These are phyloP conservation scores for Mycogone perniciosa DNA, from an alignment of 2,329 filamentous ascomycete species.

Conservation along the genomic window DNA sequence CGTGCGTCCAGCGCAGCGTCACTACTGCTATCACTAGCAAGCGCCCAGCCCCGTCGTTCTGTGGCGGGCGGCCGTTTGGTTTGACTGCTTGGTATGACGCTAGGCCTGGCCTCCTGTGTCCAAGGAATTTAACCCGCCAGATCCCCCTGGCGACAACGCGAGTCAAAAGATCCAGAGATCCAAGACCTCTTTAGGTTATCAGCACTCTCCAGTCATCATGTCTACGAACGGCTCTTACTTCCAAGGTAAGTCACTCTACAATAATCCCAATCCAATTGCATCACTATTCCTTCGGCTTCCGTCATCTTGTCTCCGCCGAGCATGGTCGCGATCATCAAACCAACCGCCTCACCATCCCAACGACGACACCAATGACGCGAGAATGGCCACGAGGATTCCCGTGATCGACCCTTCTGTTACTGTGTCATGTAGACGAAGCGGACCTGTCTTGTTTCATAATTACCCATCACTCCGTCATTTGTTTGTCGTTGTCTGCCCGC, in stretches of 20 bases:
- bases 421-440: constrained; percentile 27
- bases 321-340: too few species aligned
- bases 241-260: constrained; percentile 6
- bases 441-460: constrained; percentile 20
- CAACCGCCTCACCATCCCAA: too few species aligned
- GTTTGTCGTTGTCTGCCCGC: constrained; percentile 4
- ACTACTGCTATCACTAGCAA: not conserved
- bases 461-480: constrained; percentile 11
- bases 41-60: too few species aligned
- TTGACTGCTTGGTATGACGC: constrained; percentile 25
- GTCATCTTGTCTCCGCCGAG: too few species aligned
- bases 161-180: constrained; percentile 2
- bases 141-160: constrained; percentile 7
- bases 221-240: constrained; percentile 11
- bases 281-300: too few species aligned
- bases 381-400: constrained; percentile 7
- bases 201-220: constrained; percentile 11
- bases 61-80: constrained; percentile 11
- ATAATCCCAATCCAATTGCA: not conserved
- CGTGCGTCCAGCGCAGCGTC: not conserved
- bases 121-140: constrained; percentile 26
- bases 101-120: constrained; percentile 22
- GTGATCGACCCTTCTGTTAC: constrained; percentile 20
- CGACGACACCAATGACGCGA: too few species aligned
- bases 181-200: constrained; percentile 6